Evolutionary conservation across 2,329 filamentous ascomycete species (phyloP).

Genomic region (Xylariaceae sp.): DNA sequence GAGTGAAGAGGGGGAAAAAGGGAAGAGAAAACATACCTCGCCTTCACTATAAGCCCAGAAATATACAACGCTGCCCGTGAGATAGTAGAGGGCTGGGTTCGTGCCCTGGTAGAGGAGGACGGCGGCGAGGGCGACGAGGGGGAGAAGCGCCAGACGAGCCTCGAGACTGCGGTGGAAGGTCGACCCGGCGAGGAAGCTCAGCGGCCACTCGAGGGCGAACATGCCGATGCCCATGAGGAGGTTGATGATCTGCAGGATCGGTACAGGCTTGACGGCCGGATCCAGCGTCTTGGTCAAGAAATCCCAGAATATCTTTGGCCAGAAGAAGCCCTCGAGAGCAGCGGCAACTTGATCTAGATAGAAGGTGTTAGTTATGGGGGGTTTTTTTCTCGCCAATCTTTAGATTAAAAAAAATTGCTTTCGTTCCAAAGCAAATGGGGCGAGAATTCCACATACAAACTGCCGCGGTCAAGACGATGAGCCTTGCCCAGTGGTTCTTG

Average conservation of each 20-base stretch:
- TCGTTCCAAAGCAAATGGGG: not conserved
- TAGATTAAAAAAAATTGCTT: not conserved
- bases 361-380: slow-evolving; percentile 42
- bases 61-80: slow-evolving; percentile 84
- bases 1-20: not conserved
- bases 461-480: slow-evolving; percentile 88
- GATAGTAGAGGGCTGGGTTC: slow-evolving; percentile 90
- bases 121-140: slow-evolving; percentile 76
- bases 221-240: slow-evolving; percentile 79
- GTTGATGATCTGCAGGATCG: slow-evolving; percentile 89
- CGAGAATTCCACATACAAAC: slow-evolving; percentile 48
- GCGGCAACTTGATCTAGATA: slow-evolving; percentile 83
- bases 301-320: slow-evolving; percentile 99
- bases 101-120: slow-evolving; percentile 89
- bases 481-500: slow-evolving; percentile 98
- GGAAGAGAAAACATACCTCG: slow-evolving; percentile 70
- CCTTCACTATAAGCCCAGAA: slow-evolving; percentile 98
- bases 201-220: slow-evolving; percentile 90
- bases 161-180: slow-evolving; percentile 87
- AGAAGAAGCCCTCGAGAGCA: slow-evolving; percentile 89
- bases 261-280: slow-evolving; percentile 83
- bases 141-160: slow-evolving; percentile 80
- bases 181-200: slow-evolving; percentile 77
- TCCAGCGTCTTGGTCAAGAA: slow-evolving; percentile 92
- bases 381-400: not conserved